A percentile compares a stretch with the other conserved stretches of the same genome.
phyloP scores from a whole-genome alignment of 192 early-diverging fungal species.

The Coemansia sp. region DNA sequence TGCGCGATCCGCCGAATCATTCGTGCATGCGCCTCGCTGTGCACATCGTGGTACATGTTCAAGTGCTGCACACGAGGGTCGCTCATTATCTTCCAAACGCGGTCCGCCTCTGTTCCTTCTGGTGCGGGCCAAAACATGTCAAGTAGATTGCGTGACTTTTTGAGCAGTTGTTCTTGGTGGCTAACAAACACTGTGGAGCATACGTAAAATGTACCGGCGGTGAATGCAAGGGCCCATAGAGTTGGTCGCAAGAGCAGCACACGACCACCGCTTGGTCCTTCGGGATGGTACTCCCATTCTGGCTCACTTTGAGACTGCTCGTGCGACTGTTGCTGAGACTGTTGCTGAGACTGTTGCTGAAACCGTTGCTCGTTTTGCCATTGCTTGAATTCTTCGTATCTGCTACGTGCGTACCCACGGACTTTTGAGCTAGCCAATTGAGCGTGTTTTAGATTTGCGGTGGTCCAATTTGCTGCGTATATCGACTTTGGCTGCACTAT shows the following conservation, averaged over 20 bases:
- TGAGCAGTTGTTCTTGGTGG: conserved; percentile 5
- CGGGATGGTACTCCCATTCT: conserved; percentile 12
- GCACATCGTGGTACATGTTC: conserved; percentile 14
- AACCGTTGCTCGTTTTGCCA: conserved; percentile 4
- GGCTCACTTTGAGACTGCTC: not conserved
- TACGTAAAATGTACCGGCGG: conserved; percentile 24
- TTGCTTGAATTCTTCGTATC: conserved; percentile 11
- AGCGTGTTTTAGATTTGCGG: not conserved
- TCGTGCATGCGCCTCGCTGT: conserved; percentile 20
- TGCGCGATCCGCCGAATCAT: conserved; percentile 26
- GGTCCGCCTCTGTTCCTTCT: conserved; percentile 2
- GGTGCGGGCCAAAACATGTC: not conserved
- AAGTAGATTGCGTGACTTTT: not conserved
- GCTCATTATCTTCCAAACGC: conserved; percentile 23
- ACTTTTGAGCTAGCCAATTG: not conserved
- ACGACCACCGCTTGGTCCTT: conserved; percentile 7
- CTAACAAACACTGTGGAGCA: conserved; percentile 19
- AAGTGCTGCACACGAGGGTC: conserved; percentile 24
- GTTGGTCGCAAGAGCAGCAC: conserved; percentile 24
- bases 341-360: not conserved
- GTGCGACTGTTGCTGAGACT: no score
- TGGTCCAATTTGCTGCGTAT: not conserved
- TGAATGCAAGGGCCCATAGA: conserved; percentile 38
- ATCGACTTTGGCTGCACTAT: not conserved
- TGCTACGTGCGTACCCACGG: conserved; percentile 10